Evolutionary conservation across 2,329 filamentous ascomycete species (phyloP).

Genomic region (Aspergillus phoenicis): DNA sequence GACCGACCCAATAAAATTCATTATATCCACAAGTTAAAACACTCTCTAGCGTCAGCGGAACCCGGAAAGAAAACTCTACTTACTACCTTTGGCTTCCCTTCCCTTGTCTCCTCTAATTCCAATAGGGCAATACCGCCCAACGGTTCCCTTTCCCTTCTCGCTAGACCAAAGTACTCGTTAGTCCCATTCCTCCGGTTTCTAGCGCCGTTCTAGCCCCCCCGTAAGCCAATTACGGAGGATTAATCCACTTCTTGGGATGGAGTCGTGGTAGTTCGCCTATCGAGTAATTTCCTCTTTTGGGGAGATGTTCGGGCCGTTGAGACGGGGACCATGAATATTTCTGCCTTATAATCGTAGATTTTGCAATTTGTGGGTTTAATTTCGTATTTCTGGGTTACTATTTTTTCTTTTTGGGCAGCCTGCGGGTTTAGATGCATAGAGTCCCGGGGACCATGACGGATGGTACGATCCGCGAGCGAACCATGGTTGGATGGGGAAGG

Average conservation of each 20-base stretch:
- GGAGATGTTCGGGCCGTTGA: background rate
- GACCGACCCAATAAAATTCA: no score
- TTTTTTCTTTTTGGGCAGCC: background rate
- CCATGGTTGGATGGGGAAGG: constrained; percentile 9
- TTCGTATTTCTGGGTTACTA: no score
- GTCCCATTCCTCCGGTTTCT: constrained; percentile 18
- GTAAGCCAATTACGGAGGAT: constrained; percentile 9
- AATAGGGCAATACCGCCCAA: constrained; percentile 6
- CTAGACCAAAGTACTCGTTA: background rate
- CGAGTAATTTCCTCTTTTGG: background rate
- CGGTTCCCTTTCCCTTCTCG: constrained; percentile 14
- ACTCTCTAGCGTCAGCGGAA: background rate
- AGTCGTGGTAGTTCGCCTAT: background rate
- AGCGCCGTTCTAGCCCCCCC: constrained; percentile 21
- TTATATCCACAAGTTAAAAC: no score
- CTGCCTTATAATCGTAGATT: background rate
- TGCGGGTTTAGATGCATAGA: background rate
- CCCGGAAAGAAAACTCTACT: background rate
- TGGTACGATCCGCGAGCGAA: constrained; percentile 15
- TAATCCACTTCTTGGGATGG: background rate
- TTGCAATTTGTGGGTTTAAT: no score
- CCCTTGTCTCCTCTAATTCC: no score
- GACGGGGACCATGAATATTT: background rate
- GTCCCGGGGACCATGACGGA: background rate
- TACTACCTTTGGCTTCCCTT: background rate